Base-by-base conservation (phyloP, 2,329 filamentous ascomycete species). In the Davidsoniella virescens region DNA sequence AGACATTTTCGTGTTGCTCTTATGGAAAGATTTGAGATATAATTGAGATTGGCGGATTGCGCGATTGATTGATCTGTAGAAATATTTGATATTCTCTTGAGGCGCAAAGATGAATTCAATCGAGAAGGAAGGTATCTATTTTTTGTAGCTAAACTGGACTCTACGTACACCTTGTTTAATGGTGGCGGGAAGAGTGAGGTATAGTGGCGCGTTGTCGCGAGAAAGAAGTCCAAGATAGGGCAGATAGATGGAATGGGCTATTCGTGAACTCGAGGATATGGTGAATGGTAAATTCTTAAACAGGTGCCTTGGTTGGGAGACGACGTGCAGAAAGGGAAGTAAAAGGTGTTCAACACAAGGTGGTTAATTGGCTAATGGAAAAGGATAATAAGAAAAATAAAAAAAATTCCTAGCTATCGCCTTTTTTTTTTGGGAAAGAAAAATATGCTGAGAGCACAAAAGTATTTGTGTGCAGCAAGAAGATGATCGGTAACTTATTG, bases 1-100 rank as follows among this genome's bases (percentile, higher is more conserved):
- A 69, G 84, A 87, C 84, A 88, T 88, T 59, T 65, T 76, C 67
- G 57, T 60, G 63, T 67, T 58, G 20, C 18, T 39, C 16, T 47
- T 39, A 23, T 48, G 5, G 18, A 26, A 33, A 33, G 8, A 33
- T 12, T 42, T 16, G 17, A 9, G 29, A 14, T 29, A 20, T 47
- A 8, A 14, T 47, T 14, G n/a, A 26, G 12, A 47, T 36, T 17
- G 36, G 33, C 14, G 25, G 40, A 40, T 47, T 44, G 23, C 14
- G 23, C 12, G 23, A 44, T 25, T 10, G n/a, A 18, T 43, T 18
- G n/a, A 25, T 14, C 4, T 33, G 29, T 12, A 17, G 37, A 16
- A n/a, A 14, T n/a, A n/a, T 6, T 39, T 39, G 7, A 5, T 38
- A 23, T 17, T 49, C 25, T 42, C 26, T 18, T 23, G 38, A 38